Base-by-base conservation (phyloP, 495 filamentous ascomycete genomes). In the Xylaria bambusicola region DNA sequence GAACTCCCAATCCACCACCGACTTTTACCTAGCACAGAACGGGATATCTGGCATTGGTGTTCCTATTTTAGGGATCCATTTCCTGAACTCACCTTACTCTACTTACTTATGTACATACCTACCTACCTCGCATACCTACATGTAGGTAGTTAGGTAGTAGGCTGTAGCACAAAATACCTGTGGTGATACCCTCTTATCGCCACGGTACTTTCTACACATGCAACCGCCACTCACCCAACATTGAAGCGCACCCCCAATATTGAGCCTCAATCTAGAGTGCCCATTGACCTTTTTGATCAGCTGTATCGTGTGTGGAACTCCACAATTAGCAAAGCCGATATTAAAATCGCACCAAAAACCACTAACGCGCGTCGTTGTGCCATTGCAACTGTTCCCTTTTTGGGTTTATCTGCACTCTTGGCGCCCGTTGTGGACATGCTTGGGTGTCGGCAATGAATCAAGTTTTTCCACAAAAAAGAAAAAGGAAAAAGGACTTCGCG, bases 31-130 rank as follows among this genome's bases (percentile, higher is more conserved):
- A 31, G 21, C 27, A 33, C 36, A 26, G 15, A 52, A 53, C 17
- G 35, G 23, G 36, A 38, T 17, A 41, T 41, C 24, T 33, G 29
- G 31, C 29, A 7, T 23, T 52, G 8, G 18, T 42, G 23, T 41
- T 53, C 41, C 51, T 41, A 53, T 29, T 53, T 53, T 40, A 42
- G 13, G 15, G 6, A 27, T 35, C 51, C 18, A 53, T 24, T 8
- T 15, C 24, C 23, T 21, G 36, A 33, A 33, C 5, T 33, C 10
- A 33, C 10, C 29, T 33, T 5, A 33, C 5, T 33, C 5, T 33
- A 33, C 29, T 10, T 33, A 33, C 5, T 10, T 33, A 33, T 5
- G 29, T 33, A 33, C 29, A 33, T 33, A 33, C 29, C 29, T 33
- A 33, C 29, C 29, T 5, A 33, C 29, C 5, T 33, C 5, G 29